Percentiles rank a stretch among this genome's conserved stretches.
Conservation (phyloP, 768 basidiomycete species). For the Psilocybe azurescens region DNA sequence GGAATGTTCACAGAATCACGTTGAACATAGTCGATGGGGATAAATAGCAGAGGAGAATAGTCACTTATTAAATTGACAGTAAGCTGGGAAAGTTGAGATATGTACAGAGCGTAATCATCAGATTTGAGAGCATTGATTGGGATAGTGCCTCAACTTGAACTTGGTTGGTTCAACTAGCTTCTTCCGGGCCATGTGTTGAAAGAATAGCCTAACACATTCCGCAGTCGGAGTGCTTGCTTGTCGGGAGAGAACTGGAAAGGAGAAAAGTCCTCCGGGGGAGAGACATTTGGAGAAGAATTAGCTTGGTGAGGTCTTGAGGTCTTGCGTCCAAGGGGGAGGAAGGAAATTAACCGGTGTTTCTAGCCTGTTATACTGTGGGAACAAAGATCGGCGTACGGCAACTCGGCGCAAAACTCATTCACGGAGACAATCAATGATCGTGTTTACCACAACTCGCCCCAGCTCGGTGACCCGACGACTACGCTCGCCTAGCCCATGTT, state of each 20-base stretch:
- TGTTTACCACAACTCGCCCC: background rate
- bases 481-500: background rate
- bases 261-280: background rate
- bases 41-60: background rate
- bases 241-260: background rate
- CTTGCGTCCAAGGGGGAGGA: background rate
- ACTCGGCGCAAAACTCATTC: background rate
- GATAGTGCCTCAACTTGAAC: too few relatives aligned
- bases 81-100: background rate
- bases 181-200: too few relatives aligned
- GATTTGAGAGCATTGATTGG: too few relatives aligned
- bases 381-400: background rate
- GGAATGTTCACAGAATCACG: conserved; percentile 18
- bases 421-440: background rate
- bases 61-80: background rate
- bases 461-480: background rate
- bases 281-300: background rate
- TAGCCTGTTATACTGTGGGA: background rate
- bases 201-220: too few relatives aligned
- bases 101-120: too few relatives aligned
- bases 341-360: background rate
- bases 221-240: background rate
- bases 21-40: conserved; percentile 10
- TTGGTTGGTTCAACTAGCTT: too few relatives aligned
- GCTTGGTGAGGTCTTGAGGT: background rate